phyloP scores from a whole-genome alignment of 1,284 basidiomycete genomes.

The Leccinum insolens region DNA sequence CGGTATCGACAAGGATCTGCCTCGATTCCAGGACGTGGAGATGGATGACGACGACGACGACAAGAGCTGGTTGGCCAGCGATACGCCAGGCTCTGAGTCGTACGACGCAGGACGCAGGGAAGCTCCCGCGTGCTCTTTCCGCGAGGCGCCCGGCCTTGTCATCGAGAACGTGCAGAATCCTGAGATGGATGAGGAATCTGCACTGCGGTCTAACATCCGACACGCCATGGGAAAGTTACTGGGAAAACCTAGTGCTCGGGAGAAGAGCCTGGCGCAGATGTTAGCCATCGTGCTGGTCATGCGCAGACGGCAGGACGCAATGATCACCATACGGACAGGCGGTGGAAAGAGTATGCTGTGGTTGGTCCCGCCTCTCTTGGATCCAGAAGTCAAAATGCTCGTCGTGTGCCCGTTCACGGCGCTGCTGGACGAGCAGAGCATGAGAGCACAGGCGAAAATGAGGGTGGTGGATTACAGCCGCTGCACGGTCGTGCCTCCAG shows the following conservation, averaged over 20 bases:
- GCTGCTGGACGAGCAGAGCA: constrained; percentile 1
- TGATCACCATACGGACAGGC: constrained; percentile 5
- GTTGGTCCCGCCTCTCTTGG: background rate
- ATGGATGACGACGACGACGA: no score
- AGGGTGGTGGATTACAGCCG: background rate
- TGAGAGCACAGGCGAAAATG: background rate
- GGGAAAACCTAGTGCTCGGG: background rate
- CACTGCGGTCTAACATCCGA: constrained; percentile 3
- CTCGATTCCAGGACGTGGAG: no score
- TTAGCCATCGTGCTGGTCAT: background rate
- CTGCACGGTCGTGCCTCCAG: background rate
- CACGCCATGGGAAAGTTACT: background rate
- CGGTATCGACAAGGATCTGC: no score
- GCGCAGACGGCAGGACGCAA: background rate
- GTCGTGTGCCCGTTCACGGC: constrained; percentile 6
- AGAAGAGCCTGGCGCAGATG: background rate
- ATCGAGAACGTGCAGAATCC: background rate
- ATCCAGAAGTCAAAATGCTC: background rate
- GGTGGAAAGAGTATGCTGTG: constrained; percentile 13
- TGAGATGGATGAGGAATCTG: background rate
- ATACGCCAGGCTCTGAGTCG: no score
- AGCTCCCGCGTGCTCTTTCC: no score
- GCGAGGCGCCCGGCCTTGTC: background rate
- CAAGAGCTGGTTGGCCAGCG: no score
- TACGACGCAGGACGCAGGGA: no score